A percentile compares a stretch with the other conserved stretches of the same genome.
Evolutionary conservation across 768 basidiomycete species (phyloP).

Genomic region (Mycena galopus): DNA sequence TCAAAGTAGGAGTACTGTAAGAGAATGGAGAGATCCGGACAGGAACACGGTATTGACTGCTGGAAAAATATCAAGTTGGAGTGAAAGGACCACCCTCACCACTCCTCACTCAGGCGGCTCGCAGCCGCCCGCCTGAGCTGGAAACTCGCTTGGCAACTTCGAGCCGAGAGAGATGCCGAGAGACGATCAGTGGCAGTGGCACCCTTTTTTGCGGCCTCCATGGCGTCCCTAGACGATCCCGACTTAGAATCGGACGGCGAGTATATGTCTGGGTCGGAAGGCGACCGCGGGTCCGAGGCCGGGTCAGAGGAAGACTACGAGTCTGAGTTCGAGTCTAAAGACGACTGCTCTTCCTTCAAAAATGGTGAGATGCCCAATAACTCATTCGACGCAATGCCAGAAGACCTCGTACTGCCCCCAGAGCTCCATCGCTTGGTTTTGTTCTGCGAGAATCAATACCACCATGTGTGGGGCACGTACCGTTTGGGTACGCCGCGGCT

Average conservation of each 20-base stretch:
- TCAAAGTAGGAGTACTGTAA: neutral
- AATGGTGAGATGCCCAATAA: conserved; percentile 1
- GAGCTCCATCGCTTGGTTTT: conserved; percentile 23
- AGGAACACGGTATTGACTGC: neutral
- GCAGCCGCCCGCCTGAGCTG: no score
- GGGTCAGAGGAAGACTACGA: no score
- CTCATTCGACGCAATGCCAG: conserved; percentile 25
- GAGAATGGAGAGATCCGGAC: neutral
- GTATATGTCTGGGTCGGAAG: neutral
- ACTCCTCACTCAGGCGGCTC: no score
- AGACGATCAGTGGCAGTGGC: neutral
- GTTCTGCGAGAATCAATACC: neutral
- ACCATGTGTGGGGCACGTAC: conserved; percentile 19
- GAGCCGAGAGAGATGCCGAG: no score
- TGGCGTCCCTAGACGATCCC: neutral
- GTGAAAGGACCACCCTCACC: neutral
- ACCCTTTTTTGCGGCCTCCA: neutral
- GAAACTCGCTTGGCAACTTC: no score
- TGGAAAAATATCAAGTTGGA: neutral
- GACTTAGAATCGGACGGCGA: neutral
- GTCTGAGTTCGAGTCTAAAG: neutral
- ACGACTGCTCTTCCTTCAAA: conserved; percentile 18
- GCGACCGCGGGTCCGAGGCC: no score
- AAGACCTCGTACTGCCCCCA: conserved; percentile 2
- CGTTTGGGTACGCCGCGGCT: conserved; percentile 12